These are phyloP conservation scores for Rhododendron kiyosumense DNA, from an alignment of 148 eudicot genomes.

Conservation along the genomic window DNA sequence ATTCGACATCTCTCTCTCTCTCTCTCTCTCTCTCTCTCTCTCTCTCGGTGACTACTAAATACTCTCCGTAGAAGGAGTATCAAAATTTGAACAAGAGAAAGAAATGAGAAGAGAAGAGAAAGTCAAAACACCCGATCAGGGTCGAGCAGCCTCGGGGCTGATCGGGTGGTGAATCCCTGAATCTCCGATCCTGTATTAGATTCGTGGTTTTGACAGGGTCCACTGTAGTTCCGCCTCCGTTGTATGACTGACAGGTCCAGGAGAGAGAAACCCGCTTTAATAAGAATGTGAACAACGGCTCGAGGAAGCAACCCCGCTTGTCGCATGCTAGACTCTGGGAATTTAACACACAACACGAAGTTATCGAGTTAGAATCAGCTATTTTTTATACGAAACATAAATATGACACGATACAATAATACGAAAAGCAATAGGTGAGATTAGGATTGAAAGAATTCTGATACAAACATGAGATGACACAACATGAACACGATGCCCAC, in stretches of 20 bases:
- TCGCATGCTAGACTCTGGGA: too few species aligned
- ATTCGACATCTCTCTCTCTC: constrained; percentile 11
- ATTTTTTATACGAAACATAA: too few species aligned
- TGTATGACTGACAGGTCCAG: background rate
- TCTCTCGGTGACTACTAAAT: too few species aligned
- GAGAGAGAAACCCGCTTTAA: background rate
- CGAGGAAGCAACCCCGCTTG: too few species aligned
- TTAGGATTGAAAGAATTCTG: too few species aligned
- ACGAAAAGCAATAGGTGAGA: too few species aligned
- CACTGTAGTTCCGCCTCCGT: background rate
- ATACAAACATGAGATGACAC: too few species aligned
- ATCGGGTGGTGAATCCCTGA: background rate
- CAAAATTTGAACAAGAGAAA: background rate
- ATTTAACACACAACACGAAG: too few species aligned
- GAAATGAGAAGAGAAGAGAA: background rate
- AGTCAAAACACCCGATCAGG: background rate
- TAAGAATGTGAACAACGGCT: background rate
- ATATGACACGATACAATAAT: too few species aligned
- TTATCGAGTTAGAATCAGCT: rapidly evolving
- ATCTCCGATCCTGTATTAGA: background rate
- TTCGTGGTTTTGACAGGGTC: background rate
- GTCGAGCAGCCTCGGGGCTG: background rate
- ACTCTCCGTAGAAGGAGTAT: too few species aligned
- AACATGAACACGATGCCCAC: too few species aligned
- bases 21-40: background rate